These are phyloP conservation scores for Euptelea pleiosperma DNA, from an alignment of 164 flowering plant species.

Conservation along the genomic window DNA sequence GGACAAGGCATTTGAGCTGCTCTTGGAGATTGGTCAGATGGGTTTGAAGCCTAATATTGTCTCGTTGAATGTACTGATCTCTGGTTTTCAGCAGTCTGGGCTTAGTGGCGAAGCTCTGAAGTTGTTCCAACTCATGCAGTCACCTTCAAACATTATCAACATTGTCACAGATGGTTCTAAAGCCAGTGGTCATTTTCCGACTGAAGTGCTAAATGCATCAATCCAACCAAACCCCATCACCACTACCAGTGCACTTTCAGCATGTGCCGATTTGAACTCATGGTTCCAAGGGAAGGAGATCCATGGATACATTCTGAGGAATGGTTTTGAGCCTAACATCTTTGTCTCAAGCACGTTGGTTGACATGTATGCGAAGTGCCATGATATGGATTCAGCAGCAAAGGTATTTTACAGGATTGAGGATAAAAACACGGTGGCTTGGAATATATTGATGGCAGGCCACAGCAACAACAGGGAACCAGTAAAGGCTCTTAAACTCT, in stretches of 20 bases:
- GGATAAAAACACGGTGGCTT: conserved; percentile 34
- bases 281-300: conserved; percentile 37
- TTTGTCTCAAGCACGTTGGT: conserved; percentile 38
- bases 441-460: conserved; percentile 49
- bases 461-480: conserved; percentile 28
- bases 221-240: conserved; percentile 33
- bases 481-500: conserved; percentile 25
- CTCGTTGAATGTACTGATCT: conserved; percentile 35
- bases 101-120: conserved; percentile 37
- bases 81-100: conserved; percentile 53
- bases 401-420: conserved; percentile 32
- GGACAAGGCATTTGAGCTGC: conserved; percentile 32
- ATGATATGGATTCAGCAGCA: conserved; percentile 33
- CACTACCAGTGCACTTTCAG: conserved; percentile 42
- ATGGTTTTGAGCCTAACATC: conserved; percentile 26
- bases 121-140: conserved; percentile 39
- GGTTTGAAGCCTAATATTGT: conserved; percentile 41
- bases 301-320: conserved; percentile 37
- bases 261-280: conserved; percentile 36
- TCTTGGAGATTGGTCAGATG: conserved; percentile 32
- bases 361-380: conserved; percentile 46
- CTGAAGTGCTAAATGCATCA: conserved; percentile 3
- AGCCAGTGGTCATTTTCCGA: conserved; percentile 6
- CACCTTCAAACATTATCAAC: conserved; percentile 9
- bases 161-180: neutral